Conservation (phyloP, 768 basidiomycete species). For the Auricularia sp. region DNA sequence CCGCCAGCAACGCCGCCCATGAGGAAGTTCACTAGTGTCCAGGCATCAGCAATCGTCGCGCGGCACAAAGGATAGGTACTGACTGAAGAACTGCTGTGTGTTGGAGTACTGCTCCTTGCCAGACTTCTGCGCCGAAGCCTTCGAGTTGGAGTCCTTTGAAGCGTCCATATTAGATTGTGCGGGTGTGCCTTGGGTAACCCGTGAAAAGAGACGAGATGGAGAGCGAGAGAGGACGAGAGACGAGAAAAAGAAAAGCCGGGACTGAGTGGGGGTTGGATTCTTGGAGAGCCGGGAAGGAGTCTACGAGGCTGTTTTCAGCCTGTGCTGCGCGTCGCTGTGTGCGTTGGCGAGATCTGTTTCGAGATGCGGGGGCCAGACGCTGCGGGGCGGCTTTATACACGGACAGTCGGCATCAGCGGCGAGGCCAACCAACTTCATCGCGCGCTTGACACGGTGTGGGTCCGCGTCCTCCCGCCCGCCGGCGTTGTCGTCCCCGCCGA, state of each 20-base stretch:
- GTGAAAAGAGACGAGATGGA: neutral
- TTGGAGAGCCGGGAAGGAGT: neutral
- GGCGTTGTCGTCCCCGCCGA: too few species aligned
- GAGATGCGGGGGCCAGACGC: too few species aligned
- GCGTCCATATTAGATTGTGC: neutral
- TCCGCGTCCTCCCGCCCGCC: too few species aligned
- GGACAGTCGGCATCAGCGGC: too few species aligned
- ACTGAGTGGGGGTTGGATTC: neutral
- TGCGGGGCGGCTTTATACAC: too few species aligned
- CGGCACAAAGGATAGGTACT: neutral
- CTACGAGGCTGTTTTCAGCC: neutral
- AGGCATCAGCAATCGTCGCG: neutral
- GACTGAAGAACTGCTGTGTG: neutral
- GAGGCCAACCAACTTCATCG: too few species aligned
- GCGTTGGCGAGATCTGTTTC: neutral
- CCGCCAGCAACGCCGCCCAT: slow-evolving; percentile 15
- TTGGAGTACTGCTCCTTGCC: neutral
- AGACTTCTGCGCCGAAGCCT: neutral
- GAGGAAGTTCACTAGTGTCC: slow-evolving; percentile 13
- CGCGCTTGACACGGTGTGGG: too few species aligned
- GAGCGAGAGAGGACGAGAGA: neutral
- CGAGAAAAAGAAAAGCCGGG: neutral
- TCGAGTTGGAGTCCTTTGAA: neutral
- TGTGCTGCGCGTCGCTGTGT: neutral
- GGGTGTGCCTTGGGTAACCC: neutral